Base-by-base conservation (phyloP, 164 flowering plant genomes). In the Dillenia turbinata region DNA sequence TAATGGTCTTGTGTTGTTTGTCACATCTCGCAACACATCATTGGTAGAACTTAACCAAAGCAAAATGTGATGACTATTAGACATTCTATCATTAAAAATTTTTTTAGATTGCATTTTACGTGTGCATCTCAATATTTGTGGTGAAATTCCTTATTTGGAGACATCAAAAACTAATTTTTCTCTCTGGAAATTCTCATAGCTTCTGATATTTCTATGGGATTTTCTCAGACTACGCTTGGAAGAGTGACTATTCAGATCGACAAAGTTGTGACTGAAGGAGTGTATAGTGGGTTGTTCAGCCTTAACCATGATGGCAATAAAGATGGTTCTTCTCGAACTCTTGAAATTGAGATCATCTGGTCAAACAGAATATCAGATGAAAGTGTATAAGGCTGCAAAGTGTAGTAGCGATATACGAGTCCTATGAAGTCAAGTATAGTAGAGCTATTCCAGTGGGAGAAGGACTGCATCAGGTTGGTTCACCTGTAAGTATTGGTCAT, bases 161-260 rank as follows among this genome's bases (percentile, higher is more conserved):
- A 33, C 4, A 33, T 33, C 40, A 33, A 33, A 4, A 33, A 33
- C 40, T 4, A 33, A 33, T 33, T 5, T 33, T 5, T 26, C 40
- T 26, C 40, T 33, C 2, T 5, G 57, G 53, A 51, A 11, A 22
- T 66, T 3, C 57, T 57, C 47, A 17, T 49, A 47, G 6, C 17
- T 12, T 48, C 12, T 48, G 17, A 55, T 55, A 60, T 54, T 13
- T 33, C 49, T 59, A 22, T 60, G 57, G 55, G 49, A 16, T 9
- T 60, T 49, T 73, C 73, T 69, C 95, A 92, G 98, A 53, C 86
- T 44, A 86, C 87, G 53, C 84, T 89, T 46, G 98, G 98, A 40
- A 86, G 86, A 66, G 89, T 92, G 52, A 86, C 91, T 5, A 87
- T 92, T 66, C 96, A 87, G 68, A 92, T 92, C 53, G 98, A 92